phyloP scores from a whole-genome alignment of 805 yeast genomes.

The Myxozyma monticola region DNA sequence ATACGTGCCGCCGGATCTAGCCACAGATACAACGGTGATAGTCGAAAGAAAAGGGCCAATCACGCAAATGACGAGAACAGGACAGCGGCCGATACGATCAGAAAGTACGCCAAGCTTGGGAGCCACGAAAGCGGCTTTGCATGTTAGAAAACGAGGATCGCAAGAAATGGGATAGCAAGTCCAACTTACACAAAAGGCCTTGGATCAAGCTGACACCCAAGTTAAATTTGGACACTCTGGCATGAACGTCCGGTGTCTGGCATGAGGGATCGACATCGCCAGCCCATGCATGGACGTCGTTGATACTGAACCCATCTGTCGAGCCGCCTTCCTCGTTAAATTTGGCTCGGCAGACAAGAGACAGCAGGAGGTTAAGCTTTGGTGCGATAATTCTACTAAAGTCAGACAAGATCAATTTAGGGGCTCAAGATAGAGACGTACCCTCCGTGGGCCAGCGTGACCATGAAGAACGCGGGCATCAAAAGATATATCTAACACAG shows the following conservation, averaged over 20 bases:
- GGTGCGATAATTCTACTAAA: slow-evolving; percentile 23
- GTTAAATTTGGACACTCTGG: slow-evolving; percentile 18
- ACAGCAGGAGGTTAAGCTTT: slow-evolving; percentile 17
- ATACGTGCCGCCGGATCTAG: slow-evolving; percentile 5
- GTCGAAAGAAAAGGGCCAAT: slow-evolving; percentile 16
- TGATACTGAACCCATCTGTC: not conserved
- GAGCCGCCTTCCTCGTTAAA: slow-evolving; percentile 9
- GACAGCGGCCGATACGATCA: slow-evolving; percentile 26
- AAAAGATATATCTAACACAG: slow-evolving; percentile 20
- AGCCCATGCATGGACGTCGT: too few relatives aligned
- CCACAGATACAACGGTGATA: slow-evolving; percentile 12
- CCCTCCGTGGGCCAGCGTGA: slow-evolving; percentile 24
- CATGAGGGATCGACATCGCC: slow-evolving; percentile 23
- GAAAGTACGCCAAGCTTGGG: slow-evolving; percentile 26
- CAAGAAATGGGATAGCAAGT: too few relatives aligned
- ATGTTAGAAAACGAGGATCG: not conserved
- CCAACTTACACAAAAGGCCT: slow-evolving; percentile 13
- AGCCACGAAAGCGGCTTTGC: slow-evolving; percentile 19
- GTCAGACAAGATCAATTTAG: not conserved
- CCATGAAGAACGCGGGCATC: slow-evolving; percentile 19
- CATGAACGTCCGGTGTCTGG: slow-evolving; percentile 26
- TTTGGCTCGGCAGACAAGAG: slow-evolving; percentile 17
- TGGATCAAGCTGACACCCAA: slow-evolving; percentile 18
- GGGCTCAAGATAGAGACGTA: slow-evolving; percentile 1
- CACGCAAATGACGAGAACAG: slow-evolving; percentile 16